Conservation (phyloP, 2,329 filamentous ascomycete species). For the Fusarium brachygibbosum region DNA sequence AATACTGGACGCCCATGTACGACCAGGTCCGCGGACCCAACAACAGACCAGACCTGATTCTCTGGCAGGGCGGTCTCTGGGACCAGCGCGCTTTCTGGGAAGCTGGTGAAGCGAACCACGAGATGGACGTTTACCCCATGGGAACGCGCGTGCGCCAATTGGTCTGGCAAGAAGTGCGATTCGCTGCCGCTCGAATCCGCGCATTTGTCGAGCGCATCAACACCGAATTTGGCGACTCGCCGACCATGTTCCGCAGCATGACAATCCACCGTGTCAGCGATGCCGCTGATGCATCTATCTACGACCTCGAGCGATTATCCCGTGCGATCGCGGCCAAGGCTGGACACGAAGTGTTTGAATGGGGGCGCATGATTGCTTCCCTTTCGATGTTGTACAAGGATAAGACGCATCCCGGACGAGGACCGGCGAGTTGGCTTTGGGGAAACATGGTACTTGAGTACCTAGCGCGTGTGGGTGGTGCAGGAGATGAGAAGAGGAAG, state of each 20-base stretch:
- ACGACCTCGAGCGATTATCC: slow-evolving; percentile 35
- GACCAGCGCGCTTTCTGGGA: slow-evolving; percentile 43
- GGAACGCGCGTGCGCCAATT: slow-evolving; percentile 31
- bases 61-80: slow-evolving; percentile 44
- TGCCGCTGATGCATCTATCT: slow-evolving; percentile 30
- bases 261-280: slow-evolving; percentile 38
- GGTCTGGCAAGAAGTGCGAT: slow-evolving; percentile 41
- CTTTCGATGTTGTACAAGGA: slow-evolving; percentile 43
- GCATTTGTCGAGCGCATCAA: slow-evolving; percentile 30
- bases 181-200: slow-evolving; percentile 29
- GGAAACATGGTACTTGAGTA: slow-evolving; percentile 42
- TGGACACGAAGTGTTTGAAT: slow-evolving; percentile 39
- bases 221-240: slow-evolving; percentile 23
- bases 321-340: slow-evolving; percentile 38
- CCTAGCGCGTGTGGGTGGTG: slow-evolving; percentile 27
- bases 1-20: slow-evolving; percentile 35
- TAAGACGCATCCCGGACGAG: slow-evolving; percentile 38
- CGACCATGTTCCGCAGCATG: slow-evolving; percentile 37
- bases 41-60: slow-evolving; percentile 33
- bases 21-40: slow-evolving; percentile 34
- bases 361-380: slow-evolving; percentile 35
- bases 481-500: slow-evolving; percentile 24
- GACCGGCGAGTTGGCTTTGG: slow-evolving; percentile 43
- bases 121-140: slow-evolving; percentile 35
- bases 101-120: slow-evolving; percentile 35